Base-by-base conservation (phyloP, 2,329 filamentous ascomycete species). In the Cladorrhinum sp. region DNA sequence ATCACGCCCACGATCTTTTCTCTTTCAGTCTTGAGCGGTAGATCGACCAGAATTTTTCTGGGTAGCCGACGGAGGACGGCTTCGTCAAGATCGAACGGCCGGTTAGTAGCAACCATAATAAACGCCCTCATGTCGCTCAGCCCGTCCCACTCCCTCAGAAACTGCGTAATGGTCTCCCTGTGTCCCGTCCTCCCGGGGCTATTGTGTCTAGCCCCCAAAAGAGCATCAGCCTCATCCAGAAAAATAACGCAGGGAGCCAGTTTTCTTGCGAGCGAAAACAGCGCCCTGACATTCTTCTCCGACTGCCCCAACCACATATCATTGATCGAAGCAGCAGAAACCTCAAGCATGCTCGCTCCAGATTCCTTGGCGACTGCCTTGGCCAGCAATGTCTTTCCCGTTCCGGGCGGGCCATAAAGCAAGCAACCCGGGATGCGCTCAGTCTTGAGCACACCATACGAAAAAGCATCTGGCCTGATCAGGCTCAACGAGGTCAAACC, bases 61-160 rank as follows among this genome's bases (percentile, higher is more conserved):
- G 90, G 90, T 22, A 93, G 77, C 12, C 90, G 83, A n/a, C 91
- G 82, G 50, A 95, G 81, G 9, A 95, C 89, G 9, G 91, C 91
- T 68, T 95, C 91, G 69, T 99, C 95, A 1, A 99, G 84, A 70
- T 98, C 95, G 70, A 96, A 97, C 0, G 95, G 95, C 9, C 93
- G 83, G 74, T 99, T 98, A 8, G 93, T 98, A 25, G 95, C 93
- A 0, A 98, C 92, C 92, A 99, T 97, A 74, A 99, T 93, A 73
- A 99, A 98, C 2, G 93, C 92, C 18, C 89, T 90, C 51, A 87
- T 84, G 32, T 90, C 89, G 57, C 80, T 79, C 79, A 98, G 88
- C 10, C 95, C 95, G 68, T 98, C 95, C 95, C 93, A 98, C 73
- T 98, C 93, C 57, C 92, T 89, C 54, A 99, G 79, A 74, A 98